Evolutionary conservation across 305 asterid genomes (phyloP).

Genomic region (Fraxinus latifolia): DNA sequence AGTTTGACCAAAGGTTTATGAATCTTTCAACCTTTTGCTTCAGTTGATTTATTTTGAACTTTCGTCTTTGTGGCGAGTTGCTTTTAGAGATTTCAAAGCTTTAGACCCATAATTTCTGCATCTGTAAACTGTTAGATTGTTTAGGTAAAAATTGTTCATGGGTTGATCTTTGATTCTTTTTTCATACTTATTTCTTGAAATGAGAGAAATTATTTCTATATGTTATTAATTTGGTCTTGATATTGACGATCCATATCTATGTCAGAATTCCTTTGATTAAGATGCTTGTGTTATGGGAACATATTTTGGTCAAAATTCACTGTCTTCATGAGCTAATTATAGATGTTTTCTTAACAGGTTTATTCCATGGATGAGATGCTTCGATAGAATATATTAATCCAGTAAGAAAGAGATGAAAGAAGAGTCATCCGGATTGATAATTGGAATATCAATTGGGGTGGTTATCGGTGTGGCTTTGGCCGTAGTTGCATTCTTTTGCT

Average conservation of each 20-base stretch:
- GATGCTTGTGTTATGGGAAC: background rate
- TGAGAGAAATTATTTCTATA: background rate
- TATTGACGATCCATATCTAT: background rate
- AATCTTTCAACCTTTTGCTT: slow-evolving; percentile 12
- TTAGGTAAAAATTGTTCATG: slow-evolving; percentile 15
- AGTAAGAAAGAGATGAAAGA: slow-evolving; percentile 54
- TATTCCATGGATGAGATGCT: slow-evolving; percentile 29
- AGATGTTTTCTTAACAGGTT: slow-evolving; percentile 35
- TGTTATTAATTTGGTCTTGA: background rate
- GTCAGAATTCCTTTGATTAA: background rate
- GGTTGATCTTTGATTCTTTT: slow-evolving; percentile 11
- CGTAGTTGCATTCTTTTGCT: slow-evolving; percentile 56
- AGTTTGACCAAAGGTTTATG: slow-evolving; percentile 19
- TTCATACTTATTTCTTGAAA: slow-evolving; percentile 4
- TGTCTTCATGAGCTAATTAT: background rate
- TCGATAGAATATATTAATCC: slow-evolving; percentile 32
- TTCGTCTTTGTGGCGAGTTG: background rate
- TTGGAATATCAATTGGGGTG: slow-evolving; percentile 84
- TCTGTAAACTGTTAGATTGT: slow-evolving; percentile 10
- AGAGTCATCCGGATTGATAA: slow-evolving; percentile 59
- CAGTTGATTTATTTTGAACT: slow-evolving; percentile 21
- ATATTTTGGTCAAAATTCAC: background rate
- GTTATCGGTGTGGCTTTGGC: slow-evolving; percentile 85
- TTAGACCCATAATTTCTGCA: slow-evolving; percentile 4
- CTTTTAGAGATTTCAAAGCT: slow-evolving; percentile 22